Evolutionary conservation across 2,329 filamentous ascomycete genomes (phyloP).

Genomic region (Dactylellina leptospora): DNA sequence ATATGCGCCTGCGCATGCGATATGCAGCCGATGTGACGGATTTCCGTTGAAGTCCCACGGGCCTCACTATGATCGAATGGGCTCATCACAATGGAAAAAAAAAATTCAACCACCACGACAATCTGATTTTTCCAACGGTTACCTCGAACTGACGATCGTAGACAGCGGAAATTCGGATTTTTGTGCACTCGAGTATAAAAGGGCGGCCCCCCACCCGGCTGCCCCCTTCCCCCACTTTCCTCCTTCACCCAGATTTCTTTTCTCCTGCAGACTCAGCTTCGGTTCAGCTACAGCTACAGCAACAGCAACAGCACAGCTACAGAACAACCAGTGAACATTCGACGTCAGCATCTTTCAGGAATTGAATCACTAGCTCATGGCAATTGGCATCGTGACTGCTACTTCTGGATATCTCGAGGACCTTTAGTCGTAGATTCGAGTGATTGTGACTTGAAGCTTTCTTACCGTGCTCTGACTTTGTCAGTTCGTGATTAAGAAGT

Average conservation of each 20-base stretch:
- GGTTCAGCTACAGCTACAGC: neutral
- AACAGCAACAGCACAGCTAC: too few species aligned
- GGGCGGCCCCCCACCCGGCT: neutral
- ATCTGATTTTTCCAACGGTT: too few species aligned
- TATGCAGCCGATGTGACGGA: too few species aligned
- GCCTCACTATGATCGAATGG: too few species aligned
- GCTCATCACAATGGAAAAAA: too few species aligned
- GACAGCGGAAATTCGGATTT: too few species aligned
- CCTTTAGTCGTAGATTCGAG: constrained; percentile 21
- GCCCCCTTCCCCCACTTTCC: neutral
- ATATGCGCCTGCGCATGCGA: too few species aligned
- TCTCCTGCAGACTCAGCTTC: neutral
- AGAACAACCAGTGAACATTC: neutral
- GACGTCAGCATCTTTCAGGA: constrained; percentile 14
- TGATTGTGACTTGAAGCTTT: constrained; percentile 7
- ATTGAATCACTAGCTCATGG: constrained; percentile 37
- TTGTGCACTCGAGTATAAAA: too few species aligned
- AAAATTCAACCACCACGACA: too few species aligned
- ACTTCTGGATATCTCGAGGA: constrained; percentile 22
- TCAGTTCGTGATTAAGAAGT: neutral
- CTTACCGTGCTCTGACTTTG: constrained; percentile 2
- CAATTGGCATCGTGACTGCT: constrained; percentile 5
- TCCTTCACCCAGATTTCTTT: neutral
- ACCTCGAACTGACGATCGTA: too few species aligned
- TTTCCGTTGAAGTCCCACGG: too few species aligned